A percentile compares a stretch with the other conserved stretches of the same genome.
Conservation (phyloP, 305 asterid genomes). For the Withania somnifera region DNA sequence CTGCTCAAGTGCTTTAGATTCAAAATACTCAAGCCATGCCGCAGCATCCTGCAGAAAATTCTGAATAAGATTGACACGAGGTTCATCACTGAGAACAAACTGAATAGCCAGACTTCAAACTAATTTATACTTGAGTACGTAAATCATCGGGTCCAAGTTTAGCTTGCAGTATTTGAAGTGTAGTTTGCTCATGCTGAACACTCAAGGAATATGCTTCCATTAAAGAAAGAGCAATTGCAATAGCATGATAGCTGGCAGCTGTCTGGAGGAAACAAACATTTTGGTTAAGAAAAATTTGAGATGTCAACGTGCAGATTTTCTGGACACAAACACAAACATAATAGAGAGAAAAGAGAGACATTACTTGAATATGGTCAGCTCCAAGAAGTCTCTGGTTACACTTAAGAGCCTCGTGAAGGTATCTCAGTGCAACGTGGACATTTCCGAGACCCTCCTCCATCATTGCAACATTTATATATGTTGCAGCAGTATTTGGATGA, state of each 20-base stretch:
- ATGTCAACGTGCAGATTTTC: neutral
- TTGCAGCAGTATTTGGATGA: constrained; percentile 91
- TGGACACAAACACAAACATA: neutral
- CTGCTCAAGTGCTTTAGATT: constrained; percentile 92
- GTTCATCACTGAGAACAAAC: constrained; percentile 4
- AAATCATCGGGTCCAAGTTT: constrained; percentile 85
- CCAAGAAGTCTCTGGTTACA: constrained; percentile 96
- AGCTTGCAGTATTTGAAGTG: constrained; percentile 78
- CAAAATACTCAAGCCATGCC: constrained; percentile 96
- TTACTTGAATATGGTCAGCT: constrained; percentile 85
- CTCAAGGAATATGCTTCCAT: constrained; percentile 91
- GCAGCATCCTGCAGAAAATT: constrained; percentile 68
- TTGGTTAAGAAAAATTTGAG: neutral
- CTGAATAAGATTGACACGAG: constrained; percentile 15
- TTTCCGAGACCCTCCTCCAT: constrained; percentile 96
- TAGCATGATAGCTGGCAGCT: constrained; percentile 91
- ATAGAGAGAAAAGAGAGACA: neutral
- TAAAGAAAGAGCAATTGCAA: constrained; percentile 83
- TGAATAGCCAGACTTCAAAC: constrained; percentile 9
- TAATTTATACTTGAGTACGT: constrained; percentile 62
- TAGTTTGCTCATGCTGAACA: constrained; percentile 88
- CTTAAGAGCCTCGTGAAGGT: constrained; percentile 93
- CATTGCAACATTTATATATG: constrained; percentile 87
- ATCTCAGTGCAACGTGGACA: constrained; percentile 83
- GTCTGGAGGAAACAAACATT: constrained; percentile 38